A percentile compares a stretch with the other conserved stretches of the same genome.
These are phyloP conservation scores for Linnemannia exigua DNA, from an alignment of 192 early-diverging fungal genomes.

Conservation along the genomic window DNA sequence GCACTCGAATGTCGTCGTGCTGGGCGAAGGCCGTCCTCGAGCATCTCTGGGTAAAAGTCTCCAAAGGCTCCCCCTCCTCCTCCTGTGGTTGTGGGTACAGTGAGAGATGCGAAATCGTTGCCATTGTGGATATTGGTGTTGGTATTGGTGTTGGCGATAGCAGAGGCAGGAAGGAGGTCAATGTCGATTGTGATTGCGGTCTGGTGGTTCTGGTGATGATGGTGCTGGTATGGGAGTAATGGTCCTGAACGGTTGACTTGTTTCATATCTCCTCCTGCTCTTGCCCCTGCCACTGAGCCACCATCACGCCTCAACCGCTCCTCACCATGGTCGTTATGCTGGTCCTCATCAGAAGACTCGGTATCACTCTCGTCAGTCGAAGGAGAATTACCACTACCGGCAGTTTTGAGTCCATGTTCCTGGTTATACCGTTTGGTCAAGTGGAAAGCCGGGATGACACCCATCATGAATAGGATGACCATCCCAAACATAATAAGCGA, in stretches of 20 bases:
- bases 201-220: background rate
- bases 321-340: background rate
- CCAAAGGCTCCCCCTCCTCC: background rate
- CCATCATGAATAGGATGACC: slow-evolving; percentile 36
- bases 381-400: background rate
- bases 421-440: slow-evolving; percentile 23
- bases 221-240: too few species aligned
- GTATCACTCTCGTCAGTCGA: background rate
- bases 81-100: background rate
- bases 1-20: slow-evolving; percentile 6
- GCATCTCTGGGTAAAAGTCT: background rate
- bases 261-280: background rate
- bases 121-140: background rate
- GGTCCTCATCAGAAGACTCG: background rate
- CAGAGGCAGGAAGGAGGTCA: too few species aligned
- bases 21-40: background rate
- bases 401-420: background rate
- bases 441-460: slow-evolving; percentile 38
- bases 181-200: background rate
- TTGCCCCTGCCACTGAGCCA: background rate
- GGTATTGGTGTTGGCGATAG: too few species aligned
- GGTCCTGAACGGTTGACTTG: background rate
- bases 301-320: background rate
- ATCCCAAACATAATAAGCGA: slow-evolving; percentile 47
- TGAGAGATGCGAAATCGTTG: background rate